Conservation (phyloP, 768 basidiomycete species). For the Lentinula detonsa region DNA sequence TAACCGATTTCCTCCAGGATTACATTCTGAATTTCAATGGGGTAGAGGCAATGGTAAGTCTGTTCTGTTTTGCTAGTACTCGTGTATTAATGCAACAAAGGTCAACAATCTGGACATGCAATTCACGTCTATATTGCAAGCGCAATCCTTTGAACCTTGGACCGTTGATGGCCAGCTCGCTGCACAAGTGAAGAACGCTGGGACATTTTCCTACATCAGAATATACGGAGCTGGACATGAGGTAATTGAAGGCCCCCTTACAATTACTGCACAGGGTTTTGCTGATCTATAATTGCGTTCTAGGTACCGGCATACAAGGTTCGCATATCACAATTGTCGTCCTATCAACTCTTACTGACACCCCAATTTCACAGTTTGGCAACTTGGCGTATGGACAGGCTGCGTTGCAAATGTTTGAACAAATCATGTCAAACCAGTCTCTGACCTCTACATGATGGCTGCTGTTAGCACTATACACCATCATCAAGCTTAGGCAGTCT, state of each 20-base stretch:
- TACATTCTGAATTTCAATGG: conserved; percentile 34
- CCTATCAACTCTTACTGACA: no score
- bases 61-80: not conserved
- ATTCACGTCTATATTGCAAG: conserved; percentile 17
- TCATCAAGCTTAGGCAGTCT: no score
- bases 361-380: no score
- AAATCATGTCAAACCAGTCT: conserved; percentile 16
- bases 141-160: conserved; percentile 27
- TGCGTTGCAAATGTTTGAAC: conserved; percentile 14
- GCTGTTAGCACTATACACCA: not conserved
- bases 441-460: conserved; percentile 8
- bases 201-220: conserved; percentile 31
- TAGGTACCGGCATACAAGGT: conserved; percentile 21
- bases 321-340: not conserved
- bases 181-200: conserved; percentile 38
- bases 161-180: conserved; percentile 30
- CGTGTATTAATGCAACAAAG: not conserved
- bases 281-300: not conserved
- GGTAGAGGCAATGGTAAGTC: conserved; percentile 35
- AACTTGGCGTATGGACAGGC: not conserved
- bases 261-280: not conserved
- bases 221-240: conserved; percentile 16
- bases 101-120: conserved; percentile 22
- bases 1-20: conserved; percentile 11
- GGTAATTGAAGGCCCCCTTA: not conserved